Evolutionary conservation across 2,329 filamentous ascomycete species (phyloP).

Genomic region (Phialophora chinensis): DNA sequence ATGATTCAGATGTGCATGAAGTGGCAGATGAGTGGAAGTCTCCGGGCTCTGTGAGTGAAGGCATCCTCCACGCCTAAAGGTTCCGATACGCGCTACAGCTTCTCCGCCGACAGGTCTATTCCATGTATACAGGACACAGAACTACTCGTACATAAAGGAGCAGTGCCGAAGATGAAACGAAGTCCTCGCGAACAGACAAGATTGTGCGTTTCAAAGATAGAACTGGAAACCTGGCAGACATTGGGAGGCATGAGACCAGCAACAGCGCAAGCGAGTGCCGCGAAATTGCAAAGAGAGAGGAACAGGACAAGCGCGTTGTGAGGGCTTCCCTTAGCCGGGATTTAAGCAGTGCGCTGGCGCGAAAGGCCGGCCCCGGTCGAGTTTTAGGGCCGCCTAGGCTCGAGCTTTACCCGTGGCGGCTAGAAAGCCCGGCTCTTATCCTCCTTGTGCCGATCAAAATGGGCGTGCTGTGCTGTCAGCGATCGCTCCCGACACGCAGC

Average conservation of each 20-base stretch:
- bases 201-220: conserved; percentile 27
- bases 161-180: not conserved
- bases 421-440: conserved; percentile 14
- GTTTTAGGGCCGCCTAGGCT: not conserved
- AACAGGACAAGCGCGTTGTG: conserved; percentile 29
- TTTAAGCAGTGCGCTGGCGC: conserved; percentile 12
- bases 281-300: conserved; percentile 34
- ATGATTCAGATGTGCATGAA: conserved; percentile 6
- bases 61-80: no score
- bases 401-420: conserved; percentile 15
- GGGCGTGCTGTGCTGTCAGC: conserved; percentile 7
- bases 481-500: not conserved
- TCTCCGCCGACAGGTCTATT: no score
- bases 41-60: not conserved
- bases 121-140: not conserved
- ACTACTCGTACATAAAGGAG: not conserved
- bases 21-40: not conserved
- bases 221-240: conserved; percentile 8
- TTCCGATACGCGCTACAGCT: no score
- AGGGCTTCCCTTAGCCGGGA: conserved; percentile 8
- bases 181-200: not conserved
- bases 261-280: conserved; percentile 27
- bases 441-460: conserved; percentile 13
- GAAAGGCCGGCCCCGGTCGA: conserved; percentile 12
- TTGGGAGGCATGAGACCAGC: not conserved